Evolutionary conservation across 805 yeast genomes (phyloP).

Genomic region (Candida anglica): DNA sequence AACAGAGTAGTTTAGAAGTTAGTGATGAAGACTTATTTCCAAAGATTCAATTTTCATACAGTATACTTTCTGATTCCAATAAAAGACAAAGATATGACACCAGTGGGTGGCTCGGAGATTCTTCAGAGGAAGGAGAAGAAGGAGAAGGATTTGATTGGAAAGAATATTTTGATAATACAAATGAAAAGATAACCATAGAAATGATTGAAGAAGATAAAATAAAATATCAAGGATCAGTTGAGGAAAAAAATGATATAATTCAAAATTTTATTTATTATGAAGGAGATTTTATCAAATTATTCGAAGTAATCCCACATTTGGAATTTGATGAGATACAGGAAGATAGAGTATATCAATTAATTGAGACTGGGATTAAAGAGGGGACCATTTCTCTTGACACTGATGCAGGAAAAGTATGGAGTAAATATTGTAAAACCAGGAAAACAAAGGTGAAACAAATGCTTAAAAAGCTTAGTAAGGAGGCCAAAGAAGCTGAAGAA

Average conservation of each 20-base stretch:
- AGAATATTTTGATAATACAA: conserved; percentile 47
- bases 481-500: conserved; percentile 60
- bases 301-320: conserved; percentile 76
- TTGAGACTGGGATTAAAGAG: conserved; percentile 39
- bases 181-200: conserved; percentile 54
- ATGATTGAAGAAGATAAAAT: conserved; percentile 65
- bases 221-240: conserved; percentile 58
- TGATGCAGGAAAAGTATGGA: conserved; percentile 40
- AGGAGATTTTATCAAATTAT: conserved; percentile 67
- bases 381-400: conserved; percentile 30
- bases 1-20: conserved; percentile 19
- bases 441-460: conserved; percentile 45
- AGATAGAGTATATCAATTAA: conserved; percentile 50
- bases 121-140: conserved; percentile 15
- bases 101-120: conserved; percentile 60
- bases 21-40: conserved; percentile 45
- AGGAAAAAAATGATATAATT: conserved; percentile 60
- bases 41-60: conserved; percentile 69
- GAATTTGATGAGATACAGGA: conserved; percentile 61
- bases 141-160: conserved; percentile 53
- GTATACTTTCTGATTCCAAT: conserved; percentile 56
- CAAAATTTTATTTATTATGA: conserved; percentile 51
- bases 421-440: conserved; percentile 47
- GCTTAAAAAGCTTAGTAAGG: conserved; percentile 51
- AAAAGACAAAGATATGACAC: conserved; percentile 58